A percentile compares a stretch with the other conserved stretches of the same genome.
Evolutionary conservation across 192 early-diverging fungal species (phyloP).

Genomic region (Coemansia sp.): DNA sequence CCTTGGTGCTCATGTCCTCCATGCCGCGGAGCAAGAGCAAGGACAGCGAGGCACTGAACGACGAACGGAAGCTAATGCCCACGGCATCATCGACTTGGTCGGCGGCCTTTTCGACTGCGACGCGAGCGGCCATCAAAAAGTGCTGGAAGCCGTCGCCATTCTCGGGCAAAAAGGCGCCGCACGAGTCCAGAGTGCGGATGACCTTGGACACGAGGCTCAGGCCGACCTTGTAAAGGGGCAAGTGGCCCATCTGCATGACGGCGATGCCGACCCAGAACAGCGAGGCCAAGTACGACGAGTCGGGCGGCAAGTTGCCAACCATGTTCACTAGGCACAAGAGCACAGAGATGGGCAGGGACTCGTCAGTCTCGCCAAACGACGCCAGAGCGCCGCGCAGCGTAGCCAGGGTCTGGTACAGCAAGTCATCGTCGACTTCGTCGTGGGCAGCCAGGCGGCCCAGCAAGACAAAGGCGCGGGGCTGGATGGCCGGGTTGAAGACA

Average conservation of each 20-base stretch:
- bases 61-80: slow-evolving; percentile 82
- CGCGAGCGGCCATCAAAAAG: slow-evolving; percentile 72
- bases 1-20: slow-evolving; percentile 74
- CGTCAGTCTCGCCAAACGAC: slow-evolving; percentile 82
- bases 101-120: slow-evolving; percentile 72
- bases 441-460: slow-evolving; percentile 82
- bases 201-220: slow-evolving; percentile 71
- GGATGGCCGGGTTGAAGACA: slow-evolving; percentile 91
- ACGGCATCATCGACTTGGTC: slow-evolving; percentile 71
- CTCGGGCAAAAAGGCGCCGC: slow-evolving; percentile 65
- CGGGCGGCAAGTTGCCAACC: slow-evolving; percentile 77
- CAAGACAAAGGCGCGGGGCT: slow-evolving; percentile 91
- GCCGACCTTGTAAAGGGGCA: slow-evolving; percentile 77
- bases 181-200: slow-evolving; percentile 74
- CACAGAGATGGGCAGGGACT: slow-evolving; percentile 81
- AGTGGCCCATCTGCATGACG: slow-evolving; percentile 84
- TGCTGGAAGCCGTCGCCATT: slow-evolving; percentile 72
- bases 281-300: slow-evolving; percentile 80
- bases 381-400: slow-evolving; percentile 86
- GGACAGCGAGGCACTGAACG: slow-evolving; percentile 87
- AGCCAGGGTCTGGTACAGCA: slow-evolving; percentile 92
- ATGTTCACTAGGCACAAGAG: slow-evolving; percentile 92
- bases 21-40: slow-evolving; percentile 83
- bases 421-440: slow-evolving; percentile 90
- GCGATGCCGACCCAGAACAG: slow-evolving; percentile 93